phyloP scores from a whole-genome alignment of 441 rosid genomes.

The Gossypium aridum region DNA sequence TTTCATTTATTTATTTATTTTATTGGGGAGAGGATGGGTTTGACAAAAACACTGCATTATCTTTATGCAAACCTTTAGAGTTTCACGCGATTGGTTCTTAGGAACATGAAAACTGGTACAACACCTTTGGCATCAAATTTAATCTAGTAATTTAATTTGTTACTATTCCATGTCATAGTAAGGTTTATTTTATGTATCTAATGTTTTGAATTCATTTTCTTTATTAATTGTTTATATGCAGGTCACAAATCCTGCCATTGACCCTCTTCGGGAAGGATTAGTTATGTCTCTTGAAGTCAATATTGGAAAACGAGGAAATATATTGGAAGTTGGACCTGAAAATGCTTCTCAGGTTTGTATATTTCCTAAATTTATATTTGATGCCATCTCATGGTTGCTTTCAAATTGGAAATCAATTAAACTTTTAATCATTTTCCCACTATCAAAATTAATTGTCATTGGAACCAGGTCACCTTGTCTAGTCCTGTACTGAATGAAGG shows the following conservation, averaged over 20 bases:
- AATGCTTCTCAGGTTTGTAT: constrained; percentile 83
- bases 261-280: constrained; percentile 94
- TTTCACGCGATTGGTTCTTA: neutral
- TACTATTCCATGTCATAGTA: neutral
- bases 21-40: neutral
- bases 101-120: neutral
- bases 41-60: neutral
- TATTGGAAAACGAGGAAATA: constrained; percentile 91
- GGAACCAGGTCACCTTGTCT: constrained; percentile 65
- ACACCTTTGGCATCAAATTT: neutral
- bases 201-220: neutral
- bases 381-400: neutral
- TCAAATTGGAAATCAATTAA: constrained; percentile 5
- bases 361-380: constrained; percentile 6
- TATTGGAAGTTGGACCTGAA: constrained; percentile 91
- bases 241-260: constrained; percentile 99
- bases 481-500: constrained; percentile 93
- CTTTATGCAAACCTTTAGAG: neutral
- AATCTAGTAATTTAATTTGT: neutral
- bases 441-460: constrained; percentile 4
- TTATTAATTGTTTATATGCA: constrained; percentile 22
- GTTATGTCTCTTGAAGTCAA: constrained; percentile 99
- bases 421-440: constrained; percentile 10
- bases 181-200: neutral
- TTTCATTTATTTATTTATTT: neutral